phyloP scores from a whole-genome alignment of 192 early-diverging fungal genomes.

The Allomyces arbusculus region DNA sequence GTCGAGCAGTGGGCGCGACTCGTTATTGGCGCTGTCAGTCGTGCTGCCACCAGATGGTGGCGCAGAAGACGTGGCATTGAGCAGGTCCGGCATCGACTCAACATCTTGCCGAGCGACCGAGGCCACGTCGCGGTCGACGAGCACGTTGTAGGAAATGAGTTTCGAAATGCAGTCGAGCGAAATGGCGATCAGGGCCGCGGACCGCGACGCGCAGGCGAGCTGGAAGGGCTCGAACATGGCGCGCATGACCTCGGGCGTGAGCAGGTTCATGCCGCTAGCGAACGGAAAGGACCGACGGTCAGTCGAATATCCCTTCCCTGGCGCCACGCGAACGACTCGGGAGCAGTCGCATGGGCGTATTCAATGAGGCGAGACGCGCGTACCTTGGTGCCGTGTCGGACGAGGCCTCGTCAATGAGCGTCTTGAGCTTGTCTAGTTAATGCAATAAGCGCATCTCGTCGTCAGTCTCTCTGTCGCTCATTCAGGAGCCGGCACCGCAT shows the following conservation, averaged over 20 bases:
- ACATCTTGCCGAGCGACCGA: slow-evolving; percentile 4
- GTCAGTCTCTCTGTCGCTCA: slow-evolving; percentile 9
- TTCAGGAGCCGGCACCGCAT: slow-evolving; percentile 2
- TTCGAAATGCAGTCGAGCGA: slow-evolving; percentile 70
- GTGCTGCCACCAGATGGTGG: neutral
- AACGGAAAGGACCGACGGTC: neutral
- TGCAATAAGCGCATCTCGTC: neutral
- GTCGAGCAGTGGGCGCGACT: slow-evolving; percentile 27
- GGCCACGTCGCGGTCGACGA: slow-evolving; percentile 17
- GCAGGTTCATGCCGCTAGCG: neutral
- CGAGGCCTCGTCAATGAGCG: no score
- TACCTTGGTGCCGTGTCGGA: no score
- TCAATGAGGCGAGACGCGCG: no score
- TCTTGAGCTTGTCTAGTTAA: no score
- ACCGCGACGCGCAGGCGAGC: slow-evolving; percentile 47
- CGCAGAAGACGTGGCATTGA: neutral
- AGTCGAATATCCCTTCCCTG: no score
- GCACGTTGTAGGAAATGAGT: slow-evolving; percentile 43
- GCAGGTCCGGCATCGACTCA: slow-evolving; percentile 3
- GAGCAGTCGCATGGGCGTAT: no score
- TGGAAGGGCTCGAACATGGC: slow-evolving; percentile 46
- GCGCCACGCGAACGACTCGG: no score
- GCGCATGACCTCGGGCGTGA: slow-evolving; percentile 8
- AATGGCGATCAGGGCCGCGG: slow-evolving; percentile 33
- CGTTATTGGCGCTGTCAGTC: slow-evolving; percentile 7